Conservation (phyloP, 306 rosid genomes). For the Pyrus bretschneideri region DNA sequence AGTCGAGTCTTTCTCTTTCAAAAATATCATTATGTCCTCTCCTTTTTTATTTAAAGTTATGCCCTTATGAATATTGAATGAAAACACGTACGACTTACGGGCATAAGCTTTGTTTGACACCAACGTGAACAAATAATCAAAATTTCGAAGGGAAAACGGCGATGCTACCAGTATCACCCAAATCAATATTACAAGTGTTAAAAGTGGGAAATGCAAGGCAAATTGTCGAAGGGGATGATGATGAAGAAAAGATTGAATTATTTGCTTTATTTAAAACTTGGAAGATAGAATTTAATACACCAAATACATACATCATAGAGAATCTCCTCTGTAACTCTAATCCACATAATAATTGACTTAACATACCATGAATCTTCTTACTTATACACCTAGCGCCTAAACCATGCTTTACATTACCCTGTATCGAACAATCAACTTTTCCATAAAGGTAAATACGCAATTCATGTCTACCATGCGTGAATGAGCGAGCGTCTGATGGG, state of each 20-base stretch:
- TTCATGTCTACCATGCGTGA: constrained; percentile 12
- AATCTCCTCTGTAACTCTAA: constrained; percentile 16
- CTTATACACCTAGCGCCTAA: constrained; percentile 7
- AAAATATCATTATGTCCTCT: too few species aligned
- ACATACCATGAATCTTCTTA: background rate
- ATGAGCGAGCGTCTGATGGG: constrained; percentile 18
- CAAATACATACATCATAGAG: constrained; percentile 12
- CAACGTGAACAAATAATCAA: too few species aligned
- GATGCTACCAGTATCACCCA: too few species aligned
- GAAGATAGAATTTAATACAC: background rate
- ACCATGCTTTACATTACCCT: constrained; percentile 26
- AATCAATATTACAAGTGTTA: too few species aligned
- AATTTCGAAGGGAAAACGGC: too few species aligned
- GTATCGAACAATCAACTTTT: background rate
- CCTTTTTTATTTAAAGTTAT: too few species aligned
- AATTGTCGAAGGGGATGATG: too few species aligned
- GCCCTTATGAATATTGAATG: too few species aligned
- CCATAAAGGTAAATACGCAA: constrained; percentile 18
- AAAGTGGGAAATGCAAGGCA: too few species aligned
- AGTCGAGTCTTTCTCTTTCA: too few species aligned
- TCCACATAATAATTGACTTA: constrained; percentile 13
- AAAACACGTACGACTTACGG: too few species aligned
- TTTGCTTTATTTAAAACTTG: constrained; percentile 2
- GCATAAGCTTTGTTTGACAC: too few species aligned
- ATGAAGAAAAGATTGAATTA: background rate